Conservation (phyloP, 352 stramenopile genomes). For the Pythium dissimile region DNA sequence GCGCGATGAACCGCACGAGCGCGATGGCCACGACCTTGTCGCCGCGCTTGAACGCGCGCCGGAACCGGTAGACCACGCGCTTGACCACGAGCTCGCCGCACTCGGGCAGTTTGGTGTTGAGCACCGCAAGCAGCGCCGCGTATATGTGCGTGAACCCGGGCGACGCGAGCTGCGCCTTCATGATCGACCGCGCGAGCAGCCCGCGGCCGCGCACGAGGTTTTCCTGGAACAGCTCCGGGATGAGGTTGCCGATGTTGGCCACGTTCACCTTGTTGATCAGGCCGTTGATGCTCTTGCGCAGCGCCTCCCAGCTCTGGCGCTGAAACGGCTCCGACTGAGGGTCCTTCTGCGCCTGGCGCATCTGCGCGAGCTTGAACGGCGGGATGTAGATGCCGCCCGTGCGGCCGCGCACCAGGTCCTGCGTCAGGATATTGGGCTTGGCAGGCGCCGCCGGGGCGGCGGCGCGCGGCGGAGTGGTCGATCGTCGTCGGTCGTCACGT, state of each 20-base stretch:
- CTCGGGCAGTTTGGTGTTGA: conserved; percentile 99
- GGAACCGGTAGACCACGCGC: conserved; percentile 94
- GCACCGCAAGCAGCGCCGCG: conserved; percentile 94
- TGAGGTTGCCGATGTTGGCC: conserved; percentile 93
- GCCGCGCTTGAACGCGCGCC: conserved; percentile 93
- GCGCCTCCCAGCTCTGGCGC: conserved; percentile 93
- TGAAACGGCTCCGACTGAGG: conserved; percentile 81
- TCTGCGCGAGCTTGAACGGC: conserved; percentile 89
- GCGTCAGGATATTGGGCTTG: conserved; percentile 32
- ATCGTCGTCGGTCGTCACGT: neutral
- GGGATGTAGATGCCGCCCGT: conserved; percentile 92
- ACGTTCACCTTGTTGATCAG: conserved; percentile 97
- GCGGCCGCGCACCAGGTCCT: conserved; percentile 48
- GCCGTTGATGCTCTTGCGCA: conserved; percentile 97
- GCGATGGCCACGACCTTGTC: conserved; percentile 96
- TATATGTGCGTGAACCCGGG: conserved; percentile 97
- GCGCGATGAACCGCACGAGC: conserved; percentile 95
- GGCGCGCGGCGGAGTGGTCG: neutral
- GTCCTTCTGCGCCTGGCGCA: conserved; percentile 52
- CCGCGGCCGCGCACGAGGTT: conserved; percentile 97
- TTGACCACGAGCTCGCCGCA: conserved; percentile 95
- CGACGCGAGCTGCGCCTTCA: conserved; percentile 96
- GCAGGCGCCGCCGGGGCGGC: neutral
- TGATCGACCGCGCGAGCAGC: conserved; percentile 91
- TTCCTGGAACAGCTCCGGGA: conserved; percentile 96